Base-by-base conservation (phyloP, 2,329 filamentous ascomycete genomes). In the Aspergillus flavus region DNA sequence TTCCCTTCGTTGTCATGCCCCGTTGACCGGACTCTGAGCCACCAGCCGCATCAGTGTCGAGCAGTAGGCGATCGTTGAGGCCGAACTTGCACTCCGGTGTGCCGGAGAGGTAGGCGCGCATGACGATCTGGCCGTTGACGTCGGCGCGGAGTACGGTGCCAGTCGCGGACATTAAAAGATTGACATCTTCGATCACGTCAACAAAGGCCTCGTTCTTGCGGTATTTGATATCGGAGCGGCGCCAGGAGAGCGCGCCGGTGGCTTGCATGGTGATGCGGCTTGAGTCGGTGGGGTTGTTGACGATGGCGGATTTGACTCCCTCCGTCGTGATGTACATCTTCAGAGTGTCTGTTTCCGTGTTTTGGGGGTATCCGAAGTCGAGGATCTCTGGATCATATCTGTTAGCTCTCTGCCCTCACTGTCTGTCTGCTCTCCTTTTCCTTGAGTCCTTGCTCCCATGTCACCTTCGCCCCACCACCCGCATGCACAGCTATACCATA, bases 251-350 rank as follows among this genome's bases (percentile, higher is more conserved):
- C 6, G 95, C 95, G 46, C 96, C 95, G 0, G 95, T 99, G 14
- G 95, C 96, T 83, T 99, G 95, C 94, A 98, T 97, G 30, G 95
- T 99, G 79, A 99, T 99, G 78, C 94, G 95, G 70, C 93, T 94
- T 57, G 94, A 97, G 78, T 99, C 94, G 76, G 97, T 92, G 52
- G 73, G 76, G 76, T 79, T 81, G 89, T 90, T 69, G 86, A 89
- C 69, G 62, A 82, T 81, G 39, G 79, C 93, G 36, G 93, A 96
- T 80, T 97, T 97, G 81, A 99, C 94, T 63, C 95, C 95, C 82
- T 99, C 95, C 41, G 95, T 99, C 50, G 96, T 99, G 75, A 99
- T 99, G 84, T 99, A 99, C 94, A 98, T 98, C 82, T 99, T 99
- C 72, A 99, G 84, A 19, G 95, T 98, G 78, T 99, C 95, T 59